A percentile compares a stretch with the other conserved stretches of the same genome.
These are phyloP conservation scores for Chaetomium olivaceum DNA, from an alignment of 2,329 filamentous ascomycete genomes.

Conservation along the genomic window DNA sequence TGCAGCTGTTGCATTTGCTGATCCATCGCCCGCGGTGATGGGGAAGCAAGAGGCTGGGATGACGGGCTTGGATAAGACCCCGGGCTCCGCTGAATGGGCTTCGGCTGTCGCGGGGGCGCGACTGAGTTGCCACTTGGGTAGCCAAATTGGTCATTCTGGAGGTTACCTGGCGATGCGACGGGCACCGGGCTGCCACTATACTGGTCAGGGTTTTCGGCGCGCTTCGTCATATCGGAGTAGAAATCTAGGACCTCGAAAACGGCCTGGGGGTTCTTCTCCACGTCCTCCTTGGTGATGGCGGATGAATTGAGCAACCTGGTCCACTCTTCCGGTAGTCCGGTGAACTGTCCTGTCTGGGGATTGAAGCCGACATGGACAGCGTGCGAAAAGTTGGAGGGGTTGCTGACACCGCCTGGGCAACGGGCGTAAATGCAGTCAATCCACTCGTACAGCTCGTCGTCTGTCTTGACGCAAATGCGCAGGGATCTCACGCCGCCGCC, in stretches of 20 bases:
- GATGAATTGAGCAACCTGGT: conserved; percentile 94
- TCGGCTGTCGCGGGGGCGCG: conserved; percentile 68
- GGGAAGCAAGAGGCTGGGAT: conserved; percentile 38
- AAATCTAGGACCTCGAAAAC: conserved; percentile 81
- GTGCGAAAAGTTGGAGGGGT: conserved; percentile 97
- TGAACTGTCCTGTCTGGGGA: conserved; percentile 90
- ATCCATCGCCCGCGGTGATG: conserved; percentile 49
- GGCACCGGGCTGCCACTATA: conserved; percentile 64
- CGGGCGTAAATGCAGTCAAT: conserved; percentile 97
- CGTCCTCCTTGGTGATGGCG: conserved; percentile 97
- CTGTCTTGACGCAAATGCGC: conserved; percentile 89
- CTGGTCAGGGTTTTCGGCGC: conserved; percentile 68
- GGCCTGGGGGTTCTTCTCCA: conserved; percentile 91
- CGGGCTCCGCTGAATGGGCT: conserved; percentile 51
- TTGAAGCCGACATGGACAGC: conserved; percentile 98
- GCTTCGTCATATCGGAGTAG: conserved; percentile 80
- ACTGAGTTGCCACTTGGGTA: conserved; percentile 60
- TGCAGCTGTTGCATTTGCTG: conserved; percentile 55
- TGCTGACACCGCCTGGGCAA: conserved; percentile 94
- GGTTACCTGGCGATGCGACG: conserved; percentile 59
- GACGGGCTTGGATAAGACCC: conserved; percentile 44
- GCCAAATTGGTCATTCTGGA: conserved; percentile 63
- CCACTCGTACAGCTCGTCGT: conserved; percentile 98
- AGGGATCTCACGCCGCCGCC: conserved; percentile 81
- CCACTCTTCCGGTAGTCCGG: conserved; percentile 93